Conservation (phyloP, 2,329 filamentous ascomycete genomes). For the Venturia oleaginea region DNA sequence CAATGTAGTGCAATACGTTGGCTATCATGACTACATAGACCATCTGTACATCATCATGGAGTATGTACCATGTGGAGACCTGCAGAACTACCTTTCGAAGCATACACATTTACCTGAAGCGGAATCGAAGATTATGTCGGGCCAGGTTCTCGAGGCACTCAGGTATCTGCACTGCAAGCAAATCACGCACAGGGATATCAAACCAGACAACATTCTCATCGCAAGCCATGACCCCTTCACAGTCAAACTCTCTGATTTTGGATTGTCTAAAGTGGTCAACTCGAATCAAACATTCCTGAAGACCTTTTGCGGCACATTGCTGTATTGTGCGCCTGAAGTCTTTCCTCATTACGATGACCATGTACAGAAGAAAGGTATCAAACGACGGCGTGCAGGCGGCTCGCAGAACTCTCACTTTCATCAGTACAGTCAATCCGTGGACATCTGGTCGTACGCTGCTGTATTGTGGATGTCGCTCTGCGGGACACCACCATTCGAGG, state of each 20-base stretch:
- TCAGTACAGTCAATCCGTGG: conserved; percentile 83
- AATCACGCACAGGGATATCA: conserved; percentile 97
- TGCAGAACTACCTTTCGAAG: conserved; percentile 62
- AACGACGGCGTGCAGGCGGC: conserved; percentile 47
- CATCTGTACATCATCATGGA: conserved; percentile 97
- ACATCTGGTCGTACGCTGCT: conserved; percentile 92
- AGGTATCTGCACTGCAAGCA: conserved; percentile 77
- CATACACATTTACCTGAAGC: conserved; percentile 56
- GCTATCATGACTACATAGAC: conserved; percentile 73
- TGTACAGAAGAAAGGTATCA: conserved; percentile 50
- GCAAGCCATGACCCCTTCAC: conserved; percentile 60
- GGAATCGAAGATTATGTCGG: conserved; percentile 61
- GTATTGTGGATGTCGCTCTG: conserved; percentile 86
- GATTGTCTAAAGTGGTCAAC: conserved; percentile 86
- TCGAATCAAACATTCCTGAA: conserved; percentile 86
- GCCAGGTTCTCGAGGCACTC: conserved; percentile 71
- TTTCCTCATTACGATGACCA: conserved; percentile 68
- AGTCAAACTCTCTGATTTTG: conserved; percentile 94
- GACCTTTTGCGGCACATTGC: conserved; percentile 89
- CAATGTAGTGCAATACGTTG: conserved; percentile 86
- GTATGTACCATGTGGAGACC: conserved; percentile 71
- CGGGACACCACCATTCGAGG: conserved; percentile 69
- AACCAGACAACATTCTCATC: conserved; percentile 94
- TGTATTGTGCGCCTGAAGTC: conserved; percentile 95
- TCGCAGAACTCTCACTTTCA: conserved; percentile 31